Conservation (phyloP, 2,329 filamentous ascomycete genomes). For the Neocatenulostroma microsporum region DNA sequence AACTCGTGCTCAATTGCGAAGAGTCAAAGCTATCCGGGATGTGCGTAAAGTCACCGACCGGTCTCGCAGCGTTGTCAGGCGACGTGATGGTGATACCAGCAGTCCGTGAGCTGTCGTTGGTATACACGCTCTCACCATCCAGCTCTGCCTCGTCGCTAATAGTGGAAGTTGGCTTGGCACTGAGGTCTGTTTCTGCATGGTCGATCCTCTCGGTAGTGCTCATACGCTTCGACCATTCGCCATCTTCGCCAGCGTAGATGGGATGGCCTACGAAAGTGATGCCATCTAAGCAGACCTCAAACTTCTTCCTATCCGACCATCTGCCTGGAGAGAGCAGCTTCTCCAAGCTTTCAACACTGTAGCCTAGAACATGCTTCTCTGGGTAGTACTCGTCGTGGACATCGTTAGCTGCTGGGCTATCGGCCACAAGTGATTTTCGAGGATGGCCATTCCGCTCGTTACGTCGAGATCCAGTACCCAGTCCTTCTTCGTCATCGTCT, state of each 20-base stretch:
- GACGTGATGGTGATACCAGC: constrained; percentile 10
- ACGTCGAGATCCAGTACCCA: no score
- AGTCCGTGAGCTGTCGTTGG: neutral
- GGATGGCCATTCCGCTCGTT: no score
- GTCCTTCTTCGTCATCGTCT: constrained; percentile 1
- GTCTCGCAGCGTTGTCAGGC: constrained; percentile 7
- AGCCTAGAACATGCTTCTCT: constrained; percentile 16
- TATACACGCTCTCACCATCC: neutral
- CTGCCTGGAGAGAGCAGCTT: constrained; percentile 66
- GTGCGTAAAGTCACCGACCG: constrained; percentile 20
- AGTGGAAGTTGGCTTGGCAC: no score
- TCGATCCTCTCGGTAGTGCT: neutral
- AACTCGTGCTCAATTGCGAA: constrained; percentile 9
- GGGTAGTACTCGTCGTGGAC: neutral
- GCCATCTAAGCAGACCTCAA: constrained; percentile 74
- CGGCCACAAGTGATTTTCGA: no score
- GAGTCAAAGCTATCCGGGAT: constrained; percentile 25
- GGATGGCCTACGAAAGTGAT: constrained; percentile 76
- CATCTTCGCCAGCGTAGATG: constrained; percentile 70
- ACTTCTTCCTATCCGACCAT: constrained; percentile 66
- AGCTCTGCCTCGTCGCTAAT: neutral
- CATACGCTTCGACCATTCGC: constrained; percentile 17
- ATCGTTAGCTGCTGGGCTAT: neutral
- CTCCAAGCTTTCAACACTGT: constrained; percentile 59
- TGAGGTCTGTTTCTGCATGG: neutral